Evolutionary conservation across 495 filamentous ascomycete genomes (phyloP).

Genomic region (Aspergillus ellipticus): DNA sequence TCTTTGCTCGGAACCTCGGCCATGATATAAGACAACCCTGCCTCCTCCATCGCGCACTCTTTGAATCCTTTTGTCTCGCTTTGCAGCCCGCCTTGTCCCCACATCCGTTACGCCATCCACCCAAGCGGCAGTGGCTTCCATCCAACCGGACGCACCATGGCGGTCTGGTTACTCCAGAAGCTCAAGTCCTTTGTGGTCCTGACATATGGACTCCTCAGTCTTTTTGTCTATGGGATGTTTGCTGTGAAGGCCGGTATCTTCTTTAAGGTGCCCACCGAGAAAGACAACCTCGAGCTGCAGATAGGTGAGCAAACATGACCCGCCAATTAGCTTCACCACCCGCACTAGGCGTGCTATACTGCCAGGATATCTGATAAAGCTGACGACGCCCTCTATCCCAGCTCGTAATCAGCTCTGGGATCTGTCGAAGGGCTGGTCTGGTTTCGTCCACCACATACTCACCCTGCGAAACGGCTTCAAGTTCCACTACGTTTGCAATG

Average conservation of each 20-base stretch:
- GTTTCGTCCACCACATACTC: conserved; percentile 45
- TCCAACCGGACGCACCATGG: conserved; percentile 20
- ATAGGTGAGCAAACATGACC: conserved; percentile 26
- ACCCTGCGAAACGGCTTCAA: conserved; percentile 45
- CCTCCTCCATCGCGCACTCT: background rate
- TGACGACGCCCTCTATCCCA: conserved; percentile 9
- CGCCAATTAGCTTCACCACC: background rate
- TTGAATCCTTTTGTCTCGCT: background rate
- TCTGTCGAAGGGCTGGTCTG: conserved; percentile 34
- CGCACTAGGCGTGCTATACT: background rate
- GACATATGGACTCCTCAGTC: conserved; percentile 34
- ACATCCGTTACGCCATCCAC: background rate
- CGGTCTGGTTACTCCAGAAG: conserved; percentile 12
- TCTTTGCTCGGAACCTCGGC: background rate
- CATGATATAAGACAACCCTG: background rate
- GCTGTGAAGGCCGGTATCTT: conserved; percentile 26
- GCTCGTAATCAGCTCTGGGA: conserved; percentile 47
- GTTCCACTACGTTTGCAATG: conserved; percentile 52
- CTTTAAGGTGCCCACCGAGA: conserved; percentile 34
- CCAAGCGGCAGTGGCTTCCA: background rate
- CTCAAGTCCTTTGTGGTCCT: conserved; percentile 20
- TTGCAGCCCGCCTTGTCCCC: background rate
- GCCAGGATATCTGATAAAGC: background rate
- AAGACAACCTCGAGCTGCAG: conserved; percentile 36
- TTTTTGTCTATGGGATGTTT: conserved; percentile 26